phyloP scores from a whole-genome alignment of 2,329 filamentous ascomycete species.

The Cercospora sojina region DNA sequence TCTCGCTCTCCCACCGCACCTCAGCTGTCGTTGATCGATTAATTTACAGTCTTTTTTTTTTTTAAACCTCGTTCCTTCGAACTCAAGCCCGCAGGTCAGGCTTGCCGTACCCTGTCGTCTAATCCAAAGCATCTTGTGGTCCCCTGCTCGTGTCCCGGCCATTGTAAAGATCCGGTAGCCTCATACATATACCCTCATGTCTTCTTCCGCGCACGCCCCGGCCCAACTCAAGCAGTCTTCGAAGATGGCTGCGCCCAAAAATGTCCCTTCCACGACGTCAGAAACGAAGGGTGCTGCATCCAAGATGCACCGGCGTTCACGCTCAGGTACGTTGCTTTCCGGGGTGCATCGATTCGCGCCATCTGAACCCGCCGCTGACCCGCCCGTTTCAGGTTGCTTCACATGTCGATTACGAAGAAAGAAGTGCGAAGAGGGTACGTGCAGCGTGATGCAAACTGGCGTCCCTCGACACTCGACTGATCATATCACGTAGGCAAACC shows the following conservation, averaged over 20 bases:
- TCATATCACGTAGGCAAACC: slow-evolving; percentile 44
- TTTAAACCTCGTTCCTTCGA: slow-evolving; percentile 39
- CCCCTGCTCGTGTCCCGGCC: slow-evolving; percentile 36
- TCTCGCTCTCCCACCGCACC: slow-evolving; percentile 37
- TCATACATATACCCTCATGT: slow-evolving; percentile 49
- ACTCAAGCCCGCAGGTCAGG: slow-evolving; percentile 50
- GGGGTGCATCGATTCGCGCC: slow-evolving; percentile 37
- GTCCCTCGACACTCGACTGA: background rate
- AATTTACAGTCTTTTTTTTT: slow-evolving; percentile 48
- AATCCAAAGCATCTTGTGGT: slow-evolving; percentile 37
- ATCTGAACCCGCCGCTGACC: slow-evolving; percentile 36
- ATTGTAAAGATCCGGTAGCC: slow-evolving; percentile 34
- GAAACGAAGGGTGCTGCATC: slow-evolving; percentile 63
- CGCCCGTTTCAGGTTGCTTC: slow-evolving; percentile 58
- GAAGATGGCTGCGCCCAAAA: slow-evolving; percentile 52
- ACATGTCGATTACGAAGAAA: slow-evolving; percentile 67
- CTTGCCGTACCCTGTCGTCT: slow-evolving; percentile 46
- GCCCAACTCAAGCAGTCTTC: slow-evolving; percentile 40
- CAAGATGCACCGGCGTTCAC: slow-evolving; percentile 91
- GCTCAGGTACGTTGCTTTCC: slow-evolving; percentile 71
- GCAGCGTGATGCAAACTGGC: background rate
- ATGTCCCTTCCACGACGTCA: slow-evolving; percentile 41
- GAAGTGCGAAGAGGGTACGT: slow-evolving; percentile 64
- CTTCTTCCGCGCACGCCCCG: slow-evolving; percentile 44
- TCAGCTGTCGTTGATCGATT: slow-evolving; percentile 44